phyloP scores from a whole-genome alignment of 208 protist genomes.

The Leishmania martiniquensis region DNA sequence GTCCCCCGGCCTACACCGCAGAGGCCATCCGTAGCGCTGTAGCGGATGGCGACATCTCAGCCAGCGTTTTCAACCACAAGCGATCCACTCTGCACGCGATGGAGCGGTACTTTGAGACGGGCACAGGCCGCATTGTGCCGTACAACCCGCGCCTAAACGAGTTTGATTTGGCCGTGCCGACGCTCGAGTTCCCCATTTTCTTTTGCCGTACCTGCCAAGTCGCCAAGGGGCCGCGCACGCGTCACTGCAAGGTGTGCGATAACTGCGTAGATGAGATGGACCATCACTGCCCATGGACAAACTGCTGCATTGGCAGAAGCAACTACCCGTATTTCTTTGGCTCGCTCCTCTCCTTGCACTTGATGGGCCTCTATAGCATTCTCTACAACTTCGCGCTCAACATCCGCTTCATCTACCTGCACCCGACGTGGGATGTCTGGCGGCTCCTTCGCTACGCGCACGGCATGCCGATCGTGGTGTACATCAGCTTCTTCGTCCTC shows the following conservation, averaged over 20 bases:
- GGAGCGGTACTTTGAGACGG: constrained; percentile 44
- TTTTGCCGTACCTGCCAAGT: constrained; percentile 62
- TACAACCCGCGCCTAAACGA: constrained; percentile 36
- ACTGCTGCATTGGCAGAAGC: constrained; percentile 58
- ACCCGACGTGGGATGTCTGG: constrained; percentile 25
- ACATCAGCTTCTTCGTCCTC: constrained; percentile 36
- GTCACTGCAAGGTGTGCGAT: constrained; percentile 65
- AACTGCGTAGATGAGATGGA: constrained; percentile 68
- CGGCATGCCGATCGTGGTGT: constrained; percentile 43
- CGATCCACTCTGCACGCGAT: constrained; percentile 33
- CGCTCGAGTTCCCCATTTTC: constrained; percentile 44
- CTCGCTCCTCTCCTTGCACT: constrained; percentile 40
- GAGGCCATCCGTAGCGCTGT: constrained; percentile 24
- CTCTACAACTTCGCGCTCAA: constrained; percentile 36
- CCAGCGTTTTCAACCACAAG: constrained; percentile 34
- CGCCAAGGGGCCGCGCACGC: constrained; percentile 55
- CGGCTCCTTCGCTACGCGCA: constrained; percentile 24
- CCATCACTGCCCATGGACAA: constrained; percentile 75
- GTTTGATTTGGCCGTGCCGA: constrained; percentile 32
- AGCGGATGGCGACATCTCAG: constrained; percentile 24
- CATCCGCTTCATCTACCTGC: constrained; percentile 29
- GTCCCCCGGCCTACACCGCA: constrained; percentile 1
- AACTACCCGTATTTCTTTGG: constrained; percentile 69
- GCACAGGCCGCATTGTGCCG: constrained; percentile 33
- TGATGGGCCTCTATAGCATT: constrained; percentile 42